Conservation (phyloP, 768 basidiomycete species). For the Nevesoporus exiguus region DNA sequence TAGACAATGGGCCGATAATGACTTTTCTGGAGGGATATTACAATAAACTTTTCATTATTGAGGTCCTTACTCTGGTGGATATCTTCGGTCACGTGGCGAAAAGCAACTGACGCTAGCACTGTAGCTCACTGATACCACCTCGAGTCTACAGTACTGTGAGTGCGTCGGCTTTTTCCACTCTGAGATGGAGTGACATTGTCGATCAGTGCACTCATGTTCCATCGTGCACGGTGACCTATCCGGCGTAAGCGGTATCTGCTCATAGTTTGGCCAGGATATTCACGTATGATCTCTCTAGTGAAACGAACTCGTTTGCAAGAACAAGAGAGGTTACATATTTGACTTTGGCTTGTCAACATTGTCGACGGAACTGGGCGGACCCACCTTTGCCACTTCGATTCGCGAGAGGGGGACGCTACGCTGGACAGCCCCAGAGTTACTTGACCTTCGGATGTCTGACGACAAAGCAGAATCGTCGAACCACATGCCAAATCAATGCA, state of each 20-base stretch:
- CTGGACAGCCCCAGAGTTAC: conserved; percentile 28
- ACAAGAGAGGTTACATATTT: conserved; percentile 19
- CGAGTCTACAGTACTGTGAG: conserved; percentile 21
- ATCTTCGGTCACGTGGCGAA: background rate
- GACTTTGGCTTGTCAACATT: conserved; percentile 48
- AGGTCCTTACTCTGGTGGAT: conserved; percentile 9
- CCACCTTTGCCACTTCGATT: conserved; percentile 35
- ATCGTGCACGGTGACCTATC: conserved; percentile 19
- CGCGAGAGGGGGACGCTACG: conserved; percentile 32
- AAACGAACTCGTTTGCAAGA: conserved; percentile 16
- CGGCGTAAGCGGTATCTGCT: conserved; percentile 16
- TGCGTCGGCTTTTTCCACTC: background rate
- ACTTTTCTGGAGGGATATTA: conserved; percentile 17
- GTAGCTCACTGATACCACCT: conserved; percentile 19
- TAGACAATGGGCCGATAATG: conserved; percentile 22
- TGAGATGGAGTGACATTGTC: background rate
- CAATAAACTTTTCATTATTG: conserved; percentile 3
- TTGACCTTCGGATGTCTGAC: conserved; percentile 18
- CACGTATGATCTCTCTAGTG: conserved; percentile 1
- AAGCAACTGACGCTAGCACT: background rate
- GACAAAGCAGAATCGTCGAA: conserved; percentile 12
- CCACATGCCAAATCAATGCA: conserved; percentile 6
- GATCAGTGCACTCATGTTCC: conserved; percentile 15
- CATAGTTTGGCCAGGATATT: background rate
- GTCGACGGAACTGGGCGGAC: conserved; percentile 35